Conservation (phyloP, 1,139 yeast species). For the Hansenula sp. region DNA sequence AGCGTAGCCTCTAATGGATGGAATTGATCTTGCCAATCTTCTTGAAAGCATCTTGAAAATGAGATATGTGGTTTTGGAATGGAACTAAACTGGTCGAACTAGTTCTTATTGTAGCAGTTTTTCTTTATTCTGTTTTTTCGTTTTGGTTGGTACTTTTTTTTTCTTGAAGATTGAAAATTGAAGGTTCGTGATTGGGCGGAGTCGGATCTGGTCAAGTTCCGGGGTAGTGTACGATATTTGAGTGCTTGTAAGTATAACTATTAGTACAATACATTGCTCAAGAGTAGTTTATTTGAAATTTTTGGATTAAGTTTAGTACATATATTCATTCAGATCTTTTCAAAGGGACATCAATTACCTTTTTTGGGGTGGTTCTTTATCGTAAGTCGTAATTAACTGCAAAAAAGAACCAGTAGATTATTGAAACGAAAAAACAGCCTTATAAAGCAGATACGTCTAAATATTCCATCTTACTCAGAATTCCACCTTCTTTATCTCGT, state of each 20-base stretch:
- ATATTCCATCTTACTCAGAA: too few species aligned
- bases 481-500: not conserved
- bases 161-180: conserved; percentile 14
- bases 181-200: conserved; percentile 11
- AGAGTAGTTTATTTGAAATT: too few species aligned
- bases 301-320: too few species aligned
- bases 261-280: too few species aligned
- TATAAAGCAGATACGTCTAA: too few species aligned
- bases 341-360: too few species aligned
- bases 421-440: too few species aligned
- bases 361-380: too few species aligned
- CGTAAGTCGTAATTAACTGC: too few species aligned
- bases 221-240: not conserved
- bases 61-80: conserved; percentile 1
- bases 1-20: conserved; percentile 28
- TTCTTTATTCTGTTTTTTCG: conserved; percentile 3
- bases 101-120: not conserved
- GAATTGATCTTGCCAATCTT: conserved; percentile 19
- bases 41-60: conserved; percentile 20
- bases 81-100: not conserved
- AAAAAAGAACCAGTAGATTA: too few species aligned
- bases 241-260: too few species aligned
- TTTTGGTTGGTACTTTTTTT: not conserved
- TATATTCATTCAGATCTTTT: too few species aligned
- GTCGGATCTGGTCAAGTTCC: not conserved